Base-by-base conservation (phyloP, 768 basidiomycete genomes). In the Megacollybia marginata region DNA sequence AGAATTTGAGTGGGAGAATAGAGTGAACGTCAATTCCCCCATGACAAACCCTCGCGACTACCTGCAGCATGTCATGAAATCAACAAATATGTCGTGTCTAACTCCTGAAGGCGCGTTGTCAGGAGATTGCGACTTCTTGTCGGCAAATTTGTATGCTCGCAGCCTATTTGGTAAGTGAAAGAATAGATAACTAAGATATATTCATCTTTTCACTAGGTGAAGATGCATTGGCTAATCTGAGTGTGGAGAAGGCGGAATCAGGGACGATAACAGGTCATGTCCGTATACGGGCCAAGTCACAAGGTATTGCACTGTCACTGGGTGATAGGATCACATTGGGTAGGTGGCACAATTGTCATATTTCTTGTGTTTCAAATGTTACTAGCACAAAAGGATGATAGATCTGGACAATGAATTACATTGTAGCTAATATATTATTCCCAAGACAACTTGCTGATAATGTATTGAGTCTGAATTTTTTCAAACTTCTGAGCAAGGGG, bases 1-100 rank as follows among this genome's bases (percentile, higher is more conserved):
- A 23, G 96, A 98, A 66, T 99, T 99, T 60, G 95, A 99, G 66
- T 99, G 95, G 95, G 95, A 99, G 76, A 99, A 99, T 70, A 80
- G 94, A 58, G 95, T 98, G 49, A 97, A 97, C 61, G 90, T 97
- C 48, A 85, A 83, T 55, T 88, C 85, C 43, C 68, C 80, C 19
- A 80, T 94, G 66, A 79, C 84, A 87, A 84, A 92, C 56, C 85
- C 92, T 18, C 88, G 89, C 40, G 82, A 85, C 54, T 96, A 96
- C 72, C 79, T 99, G 50, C 76, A 85, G 51, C 92, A 97, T 59
- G 88, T 99, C 63, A 94, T 97, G 90, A 86, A 88, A 59, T 82
- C 88, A 16, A 99, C 95, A 43, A 97, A 99, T 64, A 97, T 98
- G 94, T 83, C 92, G 9, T 94, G 93, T 61, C 75, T 99, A 20